Evolutionary conservation across 805 yeast species (phyloP).

Genomic region (Zygotorulaspora chibaensis): DNA sequence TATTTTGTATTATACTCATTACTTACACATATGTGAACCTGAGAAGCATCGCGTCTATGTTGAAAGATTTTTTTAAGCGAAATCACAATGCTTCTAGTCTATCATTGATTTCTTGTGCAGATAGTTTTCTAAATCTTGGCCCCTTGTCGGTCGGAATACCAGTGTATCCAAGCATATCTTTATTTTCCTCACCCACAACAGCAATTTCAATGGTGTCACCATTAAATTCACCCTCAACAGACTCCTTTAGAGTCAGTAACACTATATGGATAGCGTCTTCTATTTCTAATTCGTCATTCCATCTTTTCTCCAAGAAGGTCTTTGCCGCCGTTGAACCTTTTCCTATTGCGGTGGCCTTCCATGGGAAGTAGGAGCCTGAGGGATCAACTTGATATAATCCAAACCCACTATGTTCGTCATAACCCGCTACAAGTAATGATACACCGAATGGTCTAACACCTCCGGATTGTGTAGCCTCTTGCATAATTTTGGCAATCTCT

Average conservation of each 20-base stretch:
- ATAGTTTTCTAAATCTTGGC: constrained; percentile 80
- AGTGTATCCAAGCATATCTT: constrained; percentile 73
- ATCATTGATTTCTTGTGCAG: constrained; percentile 92
- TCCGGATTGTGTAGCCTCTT: constrained; percentile 97
- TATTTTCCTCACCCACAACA: constrained; percentile 78
- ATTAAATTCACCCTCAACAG: constrained; percentile 96
- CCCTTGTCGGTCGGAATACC: constrained; percentile 78
- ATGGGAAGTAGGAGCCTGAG: constrained; percentile 94
- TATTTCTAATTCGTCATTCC: constrained; percentile 94
- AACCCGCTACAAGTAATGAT: constrained; percentile 87
- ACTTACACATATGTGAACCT: background rate
- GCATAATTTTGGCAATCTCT: constrained; percentile 94
- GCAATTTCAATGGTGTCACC: constrained; percentile 95
- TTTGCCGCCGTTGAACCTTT: constrained; percentile 95
- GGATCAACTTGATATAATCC: constrained; percentile 97
- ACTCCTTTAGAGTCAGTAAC: constrained; percentile 85
- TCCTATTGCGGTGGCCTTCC: constrained; percentile 99
- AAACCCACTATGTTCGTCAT: constrained; percentile 70
- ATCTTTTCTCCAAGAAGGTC: constrained; percentile 94
- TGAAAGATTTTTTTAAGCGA: background rate
- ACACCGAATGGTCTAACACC: constrained; percentile 99
- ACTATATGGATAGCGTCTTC: constrained; percentile 99
- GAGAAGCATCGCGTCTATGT: background rate
- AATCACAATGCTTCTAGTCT: constrained; percentile 83
- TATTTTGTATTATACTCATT: background rate